Evolutionary conservation across 345 rosid species (phyloP).

Genomic region (Reutealis trisperma): DNA sequence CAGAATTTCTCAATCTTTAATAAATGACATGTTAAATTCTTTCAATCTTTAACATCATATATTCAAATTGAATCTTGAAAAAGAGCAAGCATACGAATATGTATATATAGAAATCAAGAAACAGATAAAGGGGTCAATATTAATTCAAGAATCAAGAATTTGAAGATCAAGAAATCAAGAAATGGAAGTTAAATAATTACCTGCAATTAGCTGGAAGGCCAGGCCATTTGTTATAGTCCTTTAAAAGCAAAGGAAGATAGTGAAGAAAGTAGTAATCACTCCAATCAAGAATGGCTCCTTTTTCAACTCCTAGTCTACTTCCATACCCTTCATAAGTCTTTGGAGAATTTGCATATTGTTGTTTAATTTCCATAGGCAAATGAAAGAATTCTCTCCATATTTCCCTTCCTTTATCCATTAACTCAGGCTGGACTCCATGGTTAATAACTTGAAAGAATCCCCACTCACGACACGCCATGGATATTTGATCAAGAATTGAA

Average conservation of each 20-base stretch:
- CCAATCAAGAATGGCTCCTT: slow-evolving; percentile 95
- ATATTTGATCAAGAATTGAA: slow-evolving; percentile 33
- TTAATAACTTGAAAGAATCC: slow-evolving; percentile 88
- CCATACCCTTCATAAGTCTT: slow-evolving; percentile 92
- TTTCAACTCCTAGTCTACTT: slow-evolving; percentile 77
- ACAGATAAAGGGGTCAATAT: background rate
- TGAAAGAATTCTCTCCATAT: slow-evolving; percentile 82
- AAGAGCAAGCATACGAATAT: background rate
- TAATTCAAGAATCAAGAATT: background rate
- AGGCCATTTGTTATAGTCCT: slow-evolving; percentile 86
- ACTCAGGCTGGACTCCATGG: slow-evolving; percentile 66
- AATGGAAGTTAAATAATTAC: slow-evolving; percentile 29
- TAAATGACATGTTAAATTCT: no score
- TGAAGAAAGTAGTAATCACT: slow-evolving; percentile 89
- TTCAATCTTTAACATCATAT: no score
- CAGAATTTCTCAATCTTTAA: background rate
- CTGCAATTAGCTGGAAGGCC: slow-evolving; percentile 58
- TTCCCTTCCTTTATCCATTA: slow-evolving; percentile 66
- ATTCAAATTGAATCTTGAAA: no score
- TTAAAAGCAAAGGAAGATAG: slow-evolving; percentile 52
- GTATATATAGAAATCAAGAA: no score
- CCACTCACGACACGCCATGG: slow-evolving; percentile 75
- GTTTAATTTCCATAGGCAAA: slow-evolving; percentile 64
- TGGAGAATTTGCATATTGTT: slow-evolving; percentile 66
- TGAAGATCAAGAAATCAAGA: no score